Evolutionary conservation across 192 early-diverging fungal species (phyloP), one percentile per base, ranked within the genome.

Genomic region (Helicostylum pulchrum): DNA sequence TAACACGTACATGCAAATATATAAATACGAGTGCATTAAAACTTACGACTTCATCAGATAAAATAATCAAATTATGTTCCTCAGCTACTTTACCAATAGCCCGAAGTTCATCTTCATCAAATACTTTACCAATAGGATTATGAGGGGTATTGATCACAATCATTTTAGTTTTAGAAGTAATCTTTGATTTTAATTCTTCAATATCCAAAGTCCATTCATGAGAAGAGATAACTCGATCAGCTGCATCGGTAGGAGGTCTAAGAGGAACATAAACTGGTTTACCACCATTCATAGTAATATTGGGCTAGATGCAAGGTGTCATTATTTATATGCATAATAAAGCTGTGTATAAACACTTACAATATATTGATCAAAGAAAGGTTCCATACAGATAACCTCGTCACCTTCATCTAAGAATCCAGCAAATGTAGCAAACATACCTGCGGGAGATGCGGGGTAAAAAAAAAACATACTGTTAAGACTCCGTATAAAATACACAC

Each of bases 101-200:
- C 39, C 71, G 68, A 42, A 94, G 77, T 70, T 96, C 94, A 9
- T 83, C 78, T 45, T 82, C 80, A 5, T 83, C 78, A 70, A 92
- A 94, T 7, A 94, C 91, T 74, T 94, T 93, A 34, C 92, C 91
- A 39, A 85, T 81, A 3, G 96, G 96, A 74, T 98, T 98, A 80
- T 98, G 92, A 42, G 96, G 96, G 34, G 95, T 98, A 75, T 98
- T 98, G 70, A 98, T 64, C 4, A 98, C 88, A 61, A 96, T 78
- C 46, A 95, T 88, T 80, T 91, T 93, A 14, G 93, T 93, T 45
- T 81, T 81, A 7, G 80, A 75, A 3, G 84, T 93, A 52, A 95
- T 80, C 42, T 90, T 88, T 17, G 79, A 75, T 51, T 87, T 78
- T 7, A 96, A 80, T 76, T 94, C 90, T 48, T 82, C 79, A 48